A percentile compares a stretch with the other conserved stretches of the same genome.
Evolutionary conservation across 495 filamentous ascomycete genomes (phyloP).

Genomic region (Eremomyces bilateralis): DNA sequence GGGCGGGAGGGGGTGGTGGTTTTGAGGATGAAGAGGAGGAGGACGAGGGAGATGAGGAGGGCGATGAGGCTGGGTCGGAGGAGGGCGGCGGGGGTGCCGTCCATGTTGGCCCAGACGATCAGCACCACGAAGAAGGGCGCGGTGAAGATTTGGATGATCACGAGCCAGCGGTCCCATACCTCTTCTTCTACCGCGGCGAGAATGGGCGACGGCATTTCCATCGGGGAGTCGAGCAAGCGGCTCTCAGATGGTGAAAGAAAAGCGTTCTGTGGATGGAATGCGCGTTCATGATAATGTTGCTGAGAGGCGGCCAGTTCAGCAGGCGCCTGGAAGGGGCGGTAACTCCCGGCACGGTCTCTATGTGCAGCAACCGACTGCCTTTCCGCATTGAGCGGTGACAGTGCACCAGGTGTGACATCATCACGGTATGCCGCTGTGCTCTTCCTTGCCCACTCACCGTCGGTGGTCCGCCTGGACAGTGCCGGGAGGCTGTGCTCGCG

Average conservation of each 20-base stretch:
- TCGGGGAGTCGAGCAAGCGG: slow-evolving; percentile 7
- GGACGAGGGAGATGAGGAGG: slow-evolving; percentile 43
- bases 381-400: not conserved
- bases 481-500: not conserved
- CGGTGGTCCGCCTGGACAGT: slow-evolving; percentile 16
- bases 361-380: not conserved
- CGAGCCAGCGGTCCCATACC: slow-evolving; percentile 92
- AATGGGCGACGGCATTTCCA: slow-evolving; percentile 6
- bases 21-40: slow-evolving; percentile 40
- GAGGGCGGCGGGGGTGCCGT: slow-evolving; percentile 25
- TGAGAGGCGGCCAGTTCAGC: not conserved
- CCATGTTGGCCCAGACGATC: slow-evolving; percentile 50
- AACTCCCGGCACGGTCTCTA: not conserved
- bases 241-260: not conserved
- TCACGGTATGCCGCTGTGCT: slow-evolving; percentile 6
- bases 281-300: slow-evolving; percentile 2
- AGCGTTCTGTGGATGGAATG: not conserved
- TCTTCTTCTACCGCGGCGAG: slow-evolving; percentile 22
- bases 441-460: slow-evolving; percentile 10
- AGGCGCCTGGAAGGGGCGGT: not conserved
- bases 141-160: slow-evolving; percentile 64
- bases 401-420: not conserved
- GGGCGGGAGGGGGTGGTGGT: slow-evolving; percentile 32
- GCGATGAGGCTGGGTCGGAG: slow-evolving; percentile 43
- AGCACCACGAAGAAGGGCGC: slow-evolving; percentile 67